Conservation (phyloP, 352 stramenopile species). For the Aphanomyces euteiches region DNA sequence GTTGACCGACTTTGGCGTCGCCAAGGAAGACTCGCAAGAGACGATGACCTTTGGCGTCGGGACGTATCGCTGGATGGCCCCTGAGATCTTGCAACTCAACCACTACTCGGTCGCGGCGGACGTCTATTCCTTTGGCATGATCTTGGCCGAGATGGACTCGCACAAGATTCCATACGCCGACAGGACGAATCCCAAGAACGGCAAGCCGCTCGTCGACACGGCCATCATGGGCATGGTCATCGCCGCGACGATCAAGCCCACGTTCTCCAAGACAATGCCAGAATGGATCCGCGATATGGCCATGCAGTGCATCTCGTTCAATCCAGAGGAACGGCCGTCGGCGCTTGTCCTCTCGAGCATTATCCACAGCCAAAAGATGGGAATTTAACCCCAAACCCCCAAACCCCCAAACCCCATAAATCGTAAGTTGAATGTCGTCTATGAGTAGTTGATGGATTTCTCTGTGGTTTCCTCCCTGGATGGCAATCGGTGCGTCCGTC, state of each 20-base stretch:
- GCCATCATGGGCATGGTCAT: background rate
- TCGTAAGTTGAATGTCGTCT: too few relatives aligned
- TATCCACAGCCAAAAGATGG: background rate
- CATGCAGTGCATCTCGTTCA: background rate
- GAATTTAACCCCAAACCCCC: background rate
- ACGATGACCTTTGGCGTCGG: background rate
- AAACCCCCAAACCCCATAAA: too few relatives aligned
- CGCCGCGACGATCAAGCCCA: background rate
- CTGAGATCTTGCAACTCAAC: background rate
- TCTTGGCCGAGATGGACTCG: background rate
- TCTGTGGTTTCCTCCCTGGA: too few relatives aligned
- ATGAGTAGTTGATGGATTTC: too few relatives aligned
- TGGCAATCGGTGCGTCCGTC: too few relatives aligned
- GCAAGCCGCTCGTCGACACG: background rate
- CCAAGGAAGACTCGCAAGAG: background rate
- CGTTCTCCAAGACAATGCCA: background rate
- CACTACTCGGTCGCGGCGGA: background rate
- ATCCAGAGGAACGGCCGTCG: background rate
- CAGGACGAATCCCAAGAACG: background rate
- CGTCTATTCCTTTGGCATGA: background rate
- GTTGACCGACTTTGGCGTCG: background rate
- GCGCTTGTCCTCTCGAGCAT: background rate
- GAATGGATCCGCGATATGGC: background rate
- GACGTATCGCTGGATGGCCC: background rate
- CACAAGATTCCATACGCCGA: background rate